Percentiles rank a stretch among this genome's conserved stretches.
Conservation (phyloP, 768 basidiomycete genomes). For the Candolleomyces aberdarensis region DNA sequence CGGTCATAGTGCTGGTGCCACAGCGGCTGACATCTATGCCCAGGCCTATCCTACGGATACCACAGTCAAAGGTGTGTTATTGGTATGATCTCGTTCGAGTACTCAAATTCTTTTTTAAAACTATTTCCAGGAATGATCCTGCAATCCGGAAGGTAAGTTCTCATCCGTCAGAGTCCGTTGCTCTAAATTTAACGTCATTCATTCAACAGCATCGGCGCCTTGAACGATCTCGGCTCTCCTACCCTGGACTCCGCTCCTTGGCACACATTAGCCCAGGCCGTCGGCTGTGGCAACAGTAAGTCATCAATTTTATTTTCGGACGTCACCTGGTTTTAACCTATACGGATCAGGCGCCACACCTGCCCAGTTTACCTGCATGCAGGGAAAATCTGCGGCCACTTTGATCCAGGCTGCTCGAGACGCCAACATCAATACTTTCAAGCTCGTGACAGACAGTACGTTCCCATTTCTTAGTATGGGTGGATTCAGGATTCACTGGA, state of each 20-base stretch:
- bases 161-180: background rate
- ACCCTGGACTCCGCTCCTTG: conserved; percentile 22
- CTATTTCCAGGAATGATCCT: conserved; percentile 26
- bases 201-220: conserved; percentile 11
- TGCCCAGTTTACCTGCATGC: conserved; percentile 35
- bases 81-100: background rate
- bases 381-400: conserved; percentile 24
- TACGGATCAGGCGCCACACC: conserved; percentile 15
- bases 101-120: background rate
- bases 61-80: conserved; percentile 20
- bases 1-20: conserved; percentile 36
- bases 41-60: conserved; percentile 34
- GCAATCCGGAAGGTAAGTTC: conserved; percentile 32
- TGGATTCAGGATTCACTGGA: background rate
- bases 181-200: background rate
- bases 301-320: background rate
- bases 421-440: conserved; percentile 24
- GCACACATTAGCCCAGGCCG: conserved; percentile 25
- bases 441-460: conserved; percentile 29
- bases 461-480: background rate
- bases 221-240: conserved; percentile 7
- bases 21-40: conserved; percentile 30
- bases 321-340: background rate
- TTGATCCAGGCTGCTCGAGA: conserved; percentile 31
- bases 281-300: conserved; percentile 33